These are phyloP conservation scores for Magnusiomyces starmeri DNA, from an alignment of 1,139 yeast genomes.

Conservation along the genomic window DNA sequence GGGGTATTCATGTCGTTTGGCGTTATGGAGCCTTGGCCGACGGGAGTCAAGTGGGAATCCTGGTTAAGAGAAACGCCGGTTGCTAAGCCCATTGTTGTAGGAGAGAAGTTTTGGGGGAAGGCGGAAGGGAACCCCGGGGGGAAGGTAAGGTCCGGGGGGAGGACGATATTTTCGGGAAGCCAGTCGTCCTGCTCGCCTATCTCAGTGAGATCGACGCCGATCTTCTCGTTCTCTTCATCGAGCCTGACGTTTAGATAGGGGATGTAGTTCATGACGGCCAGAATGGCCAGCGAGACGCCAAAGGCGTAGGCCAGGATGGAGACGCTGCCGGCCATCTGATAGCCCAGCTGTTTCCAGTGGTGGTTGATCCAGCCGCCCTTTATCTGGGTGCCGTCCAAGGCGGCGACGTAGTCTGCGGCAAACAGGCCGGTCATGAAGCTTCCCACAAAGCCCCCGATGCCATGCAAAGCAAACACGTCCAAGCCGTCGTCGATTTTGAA, in stretches of 20 bases:
- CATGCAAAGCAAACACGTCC: slow-evolving; percentile 91
- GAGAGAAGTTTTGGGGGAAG: no score
- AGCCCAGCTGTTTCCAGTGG: slow-evolving; percentile 82
- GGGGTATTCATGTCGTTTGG: background rate
- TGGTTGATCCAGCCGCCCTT: slow-evolving; percentile 93
- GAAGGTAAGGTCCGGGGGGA: background rate
- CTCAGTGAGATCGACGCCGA: slow-evolving; percentile 84
- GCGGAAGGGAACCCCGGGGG: no score
- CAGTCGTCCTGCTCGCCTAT: slow-evolving; percentile 64
- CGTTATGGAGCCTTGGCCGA: background rate
- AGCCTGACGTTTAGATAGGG: slow-evolving; percentile 81
- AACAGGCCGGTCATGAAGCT: slow-evolving; percentile 80
- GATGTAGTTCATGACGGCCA: slow-evolving; percentile 65
- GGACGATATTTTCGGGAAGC: background rate
- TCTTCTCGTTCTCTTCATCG: slow-evolving; percentile 80
- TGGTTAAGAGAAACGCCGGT: no score
- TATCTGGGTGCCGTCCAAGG: slow-evolving; percentile 55
- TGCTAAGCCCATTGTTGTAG: no score
- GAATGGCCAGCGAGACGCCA: slow-evolving; percentile 61
- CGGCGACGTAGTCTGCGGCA: slow-evolving; percentile 89
- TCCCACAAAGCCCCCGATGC: slow-evolving; percentile 88
- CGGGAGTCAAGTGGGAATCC: no score
- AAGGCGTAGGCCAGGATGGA: slow-evolving; percentile 79
- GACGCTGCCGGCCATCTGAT: slow-evolving; percentile 80
- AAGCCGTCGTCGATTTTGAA: slow-evolving; percentile 87